Base-by-base conservation (phyloP, 2,329 filamentous ascomycete genomes). In the Elsinoe necatrix region DNA sequence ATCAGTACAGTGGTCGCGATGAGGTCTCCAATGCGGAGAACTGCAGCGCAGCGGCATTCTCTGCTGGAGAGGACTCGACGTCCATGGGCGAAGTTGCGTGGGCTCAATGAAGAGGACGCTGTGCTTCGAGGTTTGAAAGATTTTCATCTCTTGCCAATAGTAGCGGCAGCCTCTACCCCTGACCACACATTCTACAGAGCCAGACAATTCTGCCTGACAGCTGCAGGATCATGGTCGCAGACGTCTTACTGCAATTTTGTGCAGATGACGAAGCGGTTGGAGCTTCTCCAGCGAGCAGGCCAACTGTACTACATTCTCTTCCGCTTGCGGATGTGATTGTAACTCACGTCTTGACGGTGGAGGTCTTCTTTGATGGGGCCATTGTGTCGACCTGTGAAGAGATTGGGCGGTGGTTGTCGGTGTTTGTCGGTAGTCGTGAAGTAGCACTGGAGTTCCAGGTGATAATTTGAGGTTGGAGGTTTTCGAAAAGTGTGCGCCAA, bases 41-140 rank as follows among this genome's bases (percentile, higher is more conserved):
- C 77, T 95, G 89, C 86, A 85, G 87, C 86, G 81, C 78, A 85
- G 87, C 88, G 83, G 85, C 87, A 92, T 93, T 93, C 87, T 91
- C 85, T 79, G 83, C 82, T 81, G 87, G 85, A 67, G 62, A 66
- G 81, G 78, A 91, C 87, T 91, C 88, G 86, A 87, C 77, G 58
- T 54, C 27, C 51, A 25, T 39, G 56, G 18, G 67, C 84, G 87
- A 62, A 61, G 77, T 90, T 23, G 62, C 63, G 51, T 56, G 58
- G 57, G 59, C 59, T 59, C 59, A 62, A 65, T 65, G 51, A 57
- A 61, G 55, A 48, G 54, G 47, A 57, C 21, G 41, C 41, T 25
- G 21, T 20, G 18, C 50, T 54, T 23, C 31, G 35, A 54, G 50
- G 50, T 54, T 14, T 23, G 7, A 27, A 12, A 27, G 14, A 43